Conservation (phyloP, 352 stramenopile genomes). For the Phytophthora melonis region DNA sequence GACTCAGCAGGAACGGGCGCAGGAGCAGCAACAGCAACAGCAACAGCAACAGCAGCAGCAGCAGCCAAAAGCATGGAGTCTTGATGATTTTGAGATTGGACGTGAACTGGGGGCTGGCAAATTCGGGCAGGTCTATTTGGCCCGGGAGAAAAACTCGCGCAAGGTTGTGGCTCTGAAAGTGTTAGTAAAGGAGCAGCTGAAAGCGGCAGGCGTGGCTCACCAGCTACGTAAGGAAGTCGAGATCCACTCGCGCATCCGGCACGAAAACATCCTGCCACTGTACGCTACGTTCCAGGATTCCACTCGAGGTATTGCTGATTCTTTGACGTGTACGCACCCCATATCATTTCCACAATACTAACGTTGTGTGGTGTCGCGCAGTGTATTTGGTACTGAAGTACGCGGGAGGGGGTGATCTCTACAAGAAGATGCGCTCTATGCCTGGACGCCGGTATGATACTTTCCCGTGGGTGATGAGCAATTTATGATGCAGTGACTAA, state of each 20-base stretch:
- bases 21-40: conserved; percentile 20
- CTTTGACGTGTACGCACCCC: background rate
- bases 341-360: background rate
- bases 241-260: conserved; percentile 91
- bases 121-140: conserved; percentile 92
- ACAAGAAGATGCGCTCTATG: conserved; percentile 74
- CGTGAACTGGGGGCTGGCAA: conserved; percentile 86
- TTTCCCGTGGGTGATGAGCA: too few relatives aligned
- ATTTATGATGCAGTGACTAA: too few relatives aligned
- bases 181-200: conserved; percentile 89
- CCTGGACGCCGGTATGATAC: conserved; percentile 50
- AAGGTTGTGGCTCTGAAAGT: conserved; percentile 91
- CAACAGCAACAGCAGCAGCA: conserved; percentile 31
- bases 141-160: conserved; percentile 82
- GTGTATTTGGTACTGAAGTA: conserved; percentile 93
- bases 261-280: conserved; percentile 89
- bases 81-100: conserved; percentile 90
- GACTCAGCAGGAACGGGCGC: conserved; percentile 26
- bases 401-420: conserved; percentile 85
- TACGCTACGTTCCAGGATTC: conserved; percentile 89
- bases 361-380: conserved; percentile 16
- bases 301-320: conserved; percentile 49
- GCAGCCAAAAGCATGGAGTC: conserved; percentile 72
- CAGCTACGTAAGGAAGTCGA: conserved; percentile 92
- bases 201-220: conserved; percentile 68